Conservation (phyloP, 2,329 filamentous ascomycete genomes). For the Talaromyces rugulosus region DNA sequence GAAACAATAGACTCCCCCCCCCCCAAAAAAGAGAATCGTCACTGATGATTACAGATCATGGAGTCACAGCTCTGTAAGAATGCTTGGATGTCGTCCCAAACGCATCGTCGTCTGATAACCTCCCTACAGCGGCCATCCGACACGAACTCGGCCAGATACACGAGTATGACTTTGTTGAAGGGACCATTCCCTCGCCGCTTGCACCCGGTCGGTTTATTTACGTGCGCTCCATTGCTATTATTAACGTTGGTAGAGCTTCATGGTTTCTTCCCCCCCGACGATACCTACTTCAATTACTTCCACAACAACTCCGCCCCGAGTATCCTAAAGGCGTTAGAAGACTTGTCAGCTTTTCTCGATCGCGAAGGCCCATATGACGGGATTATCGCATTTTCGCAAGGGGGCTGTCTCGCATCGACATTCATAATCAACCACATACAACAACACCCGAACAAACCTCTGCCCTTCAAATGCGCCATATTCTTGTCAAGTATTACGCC, state of each 20-base stretch:
- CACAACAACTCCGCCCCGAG: constrained; percentile 1
- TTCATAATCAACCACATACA: constrained; percentile 2
- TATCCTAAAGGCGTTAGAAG: neutral
- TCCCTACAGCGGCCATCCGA: neutral
- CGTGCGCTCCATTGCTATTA: neutral
- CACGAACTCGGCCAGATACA: neutral
- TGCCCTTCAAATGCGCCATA: constrained; percentile 4
- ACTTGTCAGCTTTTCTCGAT: constrained; percentile 6
- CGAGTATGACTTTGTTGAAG: constrained; percentile 6
- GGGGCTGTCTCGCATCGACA: constrained; percentile 9
- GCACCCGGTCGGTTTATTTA: neutral
- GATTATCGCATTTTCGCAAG: constrained; percentile 11
- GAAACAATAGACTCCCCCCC: neutral
- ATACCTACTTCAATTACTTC: constrained; percentile 7
- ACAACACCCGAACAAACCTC: neutral
- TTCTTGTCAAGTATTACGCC: neutral
- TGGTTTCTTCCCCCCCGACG: neutral
- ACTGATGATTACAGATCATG: neutral
- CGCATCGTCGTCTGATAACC: neutral
- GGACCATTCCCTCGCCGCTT: neutral
- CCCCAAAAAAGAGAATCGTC: neutral
- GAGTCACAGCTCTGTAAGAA: constrained; percentile 2
- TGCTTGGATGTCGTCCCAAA: neutral
- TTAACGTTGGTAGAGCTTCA: neutral
- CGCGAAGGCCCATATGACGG: constrained; percentile 13